Base-by-base conservation (phyloP, 768 basidiomycete genomes). In the Galerina marginata region DNA sequence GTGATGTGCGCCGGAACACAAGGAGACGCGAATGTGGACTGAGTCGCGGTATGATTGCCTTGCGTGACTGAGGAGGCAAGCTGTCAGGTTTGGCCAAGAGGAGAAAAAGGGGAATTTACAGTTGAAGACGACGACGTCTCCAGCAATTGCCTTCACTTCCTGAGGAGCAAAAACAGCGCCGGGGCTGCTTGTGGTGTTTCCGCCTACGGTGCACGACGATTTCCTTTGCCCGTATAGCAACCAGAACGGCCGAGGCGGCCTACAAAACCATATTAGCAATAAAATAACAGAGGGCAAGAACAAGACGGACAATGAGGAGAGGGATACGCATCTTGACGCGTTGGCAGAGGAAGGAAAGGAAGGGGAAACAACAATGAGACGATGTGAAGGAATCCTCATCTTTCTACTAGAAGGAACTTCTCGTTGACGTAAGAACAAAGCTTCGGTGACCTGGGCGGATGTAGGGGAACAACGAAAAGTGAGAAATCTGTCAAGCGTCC, bases 81-180 rank as follows among this genome's bases (percentile, higher is more conserved):
- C 25, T 29, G 46, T 54, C 56, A 44, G 20, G 26, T 29, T 10
- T 42, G 55, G 54, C 12, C 36, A 26, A 7, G 42, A 14, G 25
- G 15, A 25, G 9, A 46, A 48, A 26, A 15, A 25, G 14, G 51
- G 33, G 29, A 48, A 38, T 78, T 59, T 66, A 85, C 84, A 88
- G 65, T 85, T 86, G 78, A 88, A 87, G 39, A 77, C 33, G 58
- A 88, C 80, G 12, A 74, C 72, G 63, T 87, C 86, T 36, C 83
- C 82, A 40, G 75, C 54, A 9, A 67, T 58, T 9, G 84, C 87
- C 23, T 54, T 65, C n/a, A 87, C 74, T 39, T 65, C 70, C 38
- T 74, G 73, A 14, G 85, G 85, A 29, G 72, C 65, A 70, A 86
- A 87, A 15, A 83, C 79, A 15, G 72, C 71, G 20, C 71, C 75